phyloP scores from a whole-genome alignment of 2,329 filamentous ascomycete species.

The Aspergillus thermomutatus region DNA sequence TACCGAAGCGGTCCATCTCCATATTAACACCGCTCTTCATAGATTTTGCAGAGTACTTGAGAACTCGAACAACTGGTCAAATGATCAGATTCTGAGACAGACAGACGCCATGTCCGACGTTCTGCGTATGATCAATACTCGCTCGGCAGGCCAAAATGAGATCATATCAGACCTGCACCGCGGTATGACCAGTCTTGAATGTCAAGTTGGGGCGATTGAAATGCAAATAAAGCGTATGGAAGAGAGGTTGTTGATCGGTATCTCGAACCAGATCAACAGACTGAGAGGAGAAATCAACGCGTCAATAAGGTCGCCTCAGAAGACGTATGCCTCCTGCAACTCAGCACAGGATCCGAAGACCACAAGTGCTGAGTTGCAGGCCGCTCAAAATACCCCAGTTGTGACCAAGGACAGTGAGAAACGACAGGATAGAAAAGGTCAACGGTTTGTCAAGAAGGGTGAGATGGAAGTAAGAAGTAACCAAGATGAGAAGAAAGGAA shows the following conservation, averaged over 20 bases:
- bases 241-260: conserved; percentile 3
- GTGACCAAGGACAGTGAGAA: background rate
- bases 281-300: conserved; percentile 12
- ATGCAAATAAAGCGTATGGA: conserved; percentile 11
- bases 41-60: conserved; percentile 14
- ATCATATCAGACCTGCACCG: conserved; percentile 9
- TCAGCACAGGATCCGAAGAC: background rate
- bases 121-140: conserved; percentile 11
- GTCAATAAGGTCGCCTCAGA: background rate
- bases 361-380: conserved; percentile 1
- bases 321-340: conserved; percentile 1
- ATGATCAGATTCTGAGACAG: conserved; percentile 19
- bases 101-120: conserved; percentile 16
- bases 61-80: conserved; percentile 18
- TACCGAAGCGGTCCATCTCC: conserved; percentile 19
- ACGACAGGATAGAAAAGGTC: background rate
- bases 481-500: background rate
- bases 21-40: conserved; percentile 13
- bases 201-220: conserved; percentile 9
- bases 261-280: conserved; percentile 13
- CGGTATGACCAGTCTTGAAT: conserved; percentile 8
- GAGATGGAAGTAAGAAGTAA: background rate
- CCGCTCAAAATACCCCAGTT: background rate
- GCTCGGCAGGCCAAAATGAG: conserved; percentile 13
- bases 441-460: background rate